Evolutionary conservation across 2,329 filamentous ascomycete genomes (phyloP).

Genomic region (Aspergillus persii): DNA sequence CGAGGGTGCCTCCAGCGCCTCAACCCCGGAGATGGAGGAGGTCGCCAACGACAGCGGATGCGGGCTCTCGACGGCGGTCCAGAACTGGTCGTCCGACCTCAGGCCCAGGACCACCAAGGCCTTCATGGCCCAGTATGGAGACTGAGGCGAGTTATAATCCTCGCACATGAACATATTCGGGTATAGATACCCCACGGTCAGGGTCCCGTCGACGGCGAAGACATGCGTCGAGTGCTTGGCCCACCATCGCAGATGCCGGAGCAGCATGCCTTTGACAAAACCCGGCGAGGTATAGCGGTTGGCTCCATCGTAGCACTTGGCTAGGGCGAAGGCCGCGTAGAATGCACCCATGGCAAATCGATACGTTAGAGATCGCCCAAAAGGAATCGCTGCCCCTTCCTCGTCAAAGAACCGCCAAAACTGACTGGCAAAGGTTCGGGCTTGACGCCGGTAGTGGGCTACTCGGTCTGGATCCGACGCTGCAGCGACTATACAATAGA

Average conservation of each 20-base stretch:
- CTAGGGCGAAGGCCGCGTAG: conserved; percentile 47
- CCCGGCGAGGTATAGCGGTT: conserved; percentile 20
- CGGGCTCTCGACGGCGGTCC: conserved; percentile 40
- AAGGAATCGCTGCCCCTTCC: conserved; percentile 52
- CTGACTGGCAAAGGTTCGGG: conserved; percentile 39
- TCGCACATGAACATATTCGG: conserved; percentile 57
- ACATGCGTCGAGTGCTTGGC: conserved; percentile 39
- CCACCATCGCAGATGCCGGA: conserved; percentile 55
- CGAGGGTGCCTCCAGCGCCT: conserved; percentile 23
- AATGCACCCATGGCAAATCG: conserved; percentile 52
- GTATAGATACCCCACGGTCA: conserved; percentile 49
- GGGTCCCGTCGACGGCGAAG: conserved; percentile 50
- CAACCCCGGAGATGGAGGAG: conserved; percentile 13
- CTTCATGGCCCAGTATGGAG: conserved; percentile 56
- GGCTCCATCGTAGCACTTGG: conserved; percentile 15
- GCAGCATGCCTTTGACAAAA: conserved; percentile 48
- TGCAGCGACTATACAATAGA: conserved; percentile 45
- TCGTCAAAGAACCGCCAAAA: conserved; percentile 53
- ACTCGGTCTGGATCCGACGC: conserved; percentile 41
- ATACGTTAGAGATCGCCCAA: conserved; percentile 53
- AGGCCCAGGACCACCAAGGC: conserved; percentile 47
- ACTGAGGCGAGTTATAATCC: conserved; percentile 59
- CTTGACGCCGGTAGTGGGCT: conserved; percentile 36
- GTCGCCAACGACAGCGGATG: conserved; percentile 29
- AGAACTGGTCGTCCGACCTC: conserved; percentile 42